Evolutionary conservation across 208 protist species (phyloP).

Genomic region (Crithidia mellificae): DNA sequence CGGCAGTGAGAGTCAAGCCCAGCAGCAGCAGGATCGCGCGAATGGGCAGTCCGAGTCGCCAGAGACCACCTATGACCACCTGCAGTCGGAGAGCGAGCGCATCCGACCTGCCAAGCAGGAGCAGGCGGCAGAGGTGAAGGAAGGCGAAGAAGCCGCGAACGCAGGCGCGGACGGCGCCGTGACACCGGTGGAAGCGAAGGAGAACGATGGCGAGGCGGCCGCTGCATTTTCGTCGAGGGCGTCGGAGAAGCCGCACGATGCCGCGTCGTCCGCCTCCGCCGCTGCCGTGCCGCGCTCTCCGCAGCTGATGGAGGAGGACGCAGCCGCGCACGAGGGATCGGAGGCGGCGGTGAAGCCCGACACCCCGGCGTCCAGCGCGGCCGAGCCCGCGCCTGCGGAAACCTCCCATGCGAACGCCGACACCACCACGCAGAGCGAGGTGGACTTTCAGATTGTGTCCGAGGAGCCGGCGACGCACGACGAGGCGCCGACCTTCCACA

Average conservation of each 20-base stretch:
- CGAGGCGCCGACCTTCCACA: conserved; percentile 10
- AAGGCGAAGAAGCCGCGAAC: not conserved
- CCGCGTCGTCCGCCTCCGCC: too few relatives aligned
- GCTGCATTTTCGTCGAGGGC: not conserved
- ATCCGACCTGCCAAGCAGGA: not conserved
- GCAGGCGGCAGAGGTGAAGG: not conserved
- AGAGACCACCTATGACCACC: conserved; percentile 16
- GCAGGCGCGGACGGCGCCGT: too few relatives aligned
- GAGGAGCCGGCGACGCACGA: conserved; percentile 11
- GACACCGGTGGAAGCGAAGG: too few relatives aligned
- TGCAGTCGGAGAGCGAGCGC: conserved; percentile 13
- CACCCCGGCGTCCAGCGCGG: not conserved
- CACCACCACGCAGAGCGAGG: conserved; percentile 6
- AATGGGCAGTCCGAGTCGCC: not conserved
- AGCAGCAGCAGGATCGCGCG: not conserved
- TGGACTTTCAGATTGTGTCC: conserved; percentile 12
- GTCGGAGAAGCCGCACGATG: not conserved
- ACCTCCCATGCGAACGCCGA: not conserved
- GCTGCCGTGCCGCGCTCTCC: not conserved
- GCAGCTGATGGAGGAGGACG: not conserved
- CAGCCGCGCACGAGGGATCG: not conserved
- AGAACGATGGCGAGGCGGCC: not conserved
- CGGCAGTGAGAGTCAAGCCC: not conserved
- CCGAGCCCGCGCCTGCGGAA: not conserved
- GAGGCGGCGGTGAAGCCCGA: not conserved